Base-by-base conservation (phyloP, 768 basidiomycete species). In the Gyrodon lividus region DNA sequence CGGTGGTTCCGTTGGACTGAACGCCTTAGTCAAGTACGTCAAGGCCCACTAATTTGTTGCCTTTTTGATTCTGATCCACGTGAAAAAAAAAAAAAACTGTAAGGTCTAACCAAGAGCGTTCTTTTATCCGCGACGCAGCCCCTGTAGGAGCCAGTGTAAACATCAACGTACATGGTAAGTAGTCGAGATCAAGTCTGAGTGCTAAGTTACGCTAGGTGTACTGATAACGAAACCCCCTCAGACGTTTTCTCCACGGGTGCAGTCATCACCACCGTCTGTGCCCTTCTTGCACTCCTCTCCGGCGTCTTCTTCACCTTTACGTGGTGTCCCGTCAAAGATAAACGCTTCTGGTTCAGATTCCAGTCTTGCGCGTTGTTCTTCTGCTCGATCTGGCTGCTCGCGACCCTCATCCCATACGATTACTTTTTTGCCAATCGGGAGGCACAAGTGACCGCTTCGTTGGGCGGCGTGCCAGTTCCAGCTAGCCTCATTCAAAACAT, bases 301-400 rank as follows among this genome's bases (percentile, higher is more conserved):
- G 56, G 64, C 54, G 44, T 66, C 56, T 62, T 63, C 50, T 59
- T 66, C 17, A 35, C 66, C 44, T 17, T 66, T 55, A 55, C 66
- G 46, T 53, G 50, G 51, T 41, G 50, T 31, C 48, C 54, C 33
- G 46, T 30, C 47, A 43, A 38, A 38, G 33, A 14, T 12, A 48
- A 22, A 34, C 42, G 7, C 1, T 23, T 33, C 26, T 41, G 38
- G 42, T 64, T 75, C 45, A 62, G 57, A 33, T 17, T 70, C n/a
- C 74, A 76, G 58, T 70, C 64, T 38, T 52, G 59, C 52, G n/a
- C 70, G 17, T 68, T 81, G 53, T 63, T 67, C 31, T 75, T 81
- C 59, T 68, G 73, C 58, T 60, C 71, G 23, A 19, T 70, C 9
- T 80, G 76, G 76, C 67, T 84, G 37, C 70, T 85, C 46, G 77